Evolutionary conservation across 2,329 filamentous ascomycete genomes (phyloP).

Genomic region (Achaetomium macrosporum): DNA sequence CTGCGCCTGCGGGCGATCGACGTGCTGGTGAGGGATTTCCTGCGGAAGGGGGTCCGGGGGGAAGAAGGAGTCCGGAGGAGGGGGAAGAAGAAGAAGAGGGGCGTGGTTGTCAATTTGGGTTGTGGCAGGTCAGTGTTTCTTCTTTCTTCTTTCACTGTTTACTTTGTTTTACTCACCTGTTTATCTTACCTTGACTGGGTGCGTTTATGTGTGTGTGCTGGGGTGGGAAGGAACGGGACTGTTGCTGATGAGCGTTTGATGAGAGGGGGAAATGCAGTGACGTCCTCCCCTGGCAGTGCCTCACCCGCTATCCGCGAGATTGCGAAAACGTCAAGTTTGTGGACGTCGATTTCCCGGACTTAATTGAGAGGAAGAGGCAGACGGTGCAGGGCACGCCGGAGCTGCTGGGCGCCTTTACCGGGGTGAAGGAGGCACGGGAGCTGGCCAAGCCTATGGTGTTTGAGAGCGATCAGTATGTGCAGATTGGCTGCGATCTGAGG

Average conservation of each 20-base stretch:
- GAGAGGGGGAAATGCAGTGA: conserved; percentile 53
- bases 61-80: background rate
- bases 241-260: background rate
- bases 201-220: background rate
- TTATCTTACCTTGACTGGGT: background rate
- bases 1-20: conserved; percentile 79
- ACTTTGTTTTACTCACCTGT: background rate
- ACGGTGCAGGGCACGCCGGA: conserved; percentile 60
- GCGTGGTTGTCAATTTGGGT: conserved; percentile 76
- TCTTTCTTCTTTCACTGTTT: background rate
- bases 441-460: conserved; percentile 42
- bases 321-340: conserved; percentile 62
- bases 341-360: conserved; percentile 78
- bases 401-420: conserved; percentile 47
- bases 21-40: conserved; percentile 64
- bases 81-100: conserved; percentile 44
- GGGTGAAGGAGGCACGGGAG: conserved; percentile 26
- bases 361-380: conserved; percentile 68
- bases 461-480: conserved; percentile 65
- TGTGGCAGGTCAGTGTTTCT: conserved; percentile 71
- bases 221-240: background rate
- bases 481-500: conserved; percentile 75
- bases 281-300: conserved; percentile 77
- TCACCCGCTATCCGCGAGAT: conserved; percentile 56
- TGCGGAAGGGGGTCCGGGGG: conserved; percentile 31